Evolutionary conservation across 257 asterid species (phyloP).

Genomic region (Capsicum chinense): DNA sequence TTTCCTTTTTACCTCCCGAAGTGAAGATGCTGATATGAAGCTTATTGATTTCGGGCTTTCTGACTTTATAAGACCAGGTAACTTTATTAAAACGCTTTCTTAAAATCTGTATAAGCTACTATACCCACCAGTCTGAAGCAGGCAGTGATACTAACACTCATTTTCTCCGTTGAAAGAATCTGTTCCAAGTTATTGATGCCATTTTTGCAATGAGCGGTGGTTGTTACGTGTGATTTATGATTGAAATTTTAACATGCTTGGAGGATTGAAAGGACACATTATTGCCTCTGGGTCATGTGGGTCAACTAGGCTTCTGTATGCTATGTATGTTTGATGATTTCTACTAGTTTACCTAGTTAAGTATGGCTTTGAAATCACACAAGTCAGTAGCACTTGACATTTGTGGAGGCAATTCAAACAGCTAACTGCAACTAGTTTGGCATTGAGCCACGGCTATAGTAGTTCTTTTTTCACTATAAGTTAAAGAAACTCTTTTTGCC

Average conservation of each 20-base stretch:
- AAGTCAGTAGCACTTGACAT: neutral
- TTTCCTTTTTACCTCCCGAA: slow-evolving; percentile 80
- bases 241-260: slow-evolving; percentile 24
- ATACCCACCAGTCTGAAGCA: slow-evolving; percentile 3
- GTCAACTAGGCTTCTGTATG: neutral
- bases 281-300: neutral
- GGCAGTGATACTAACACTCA: neutral
- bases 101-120: slow-evolving; percentile 3
- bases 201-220: neutral
- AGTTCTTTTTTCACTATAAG: neutral
- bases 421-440: neutral
- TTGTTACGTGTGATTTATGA: neutral
- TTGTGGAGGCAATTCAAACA: neutral
- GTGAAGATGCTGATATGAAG: slow-evolving; percentile 93
- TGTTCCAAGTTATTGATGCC: slow-evolving; percentile 18
- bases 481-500: neutral
- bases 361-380: neutral
- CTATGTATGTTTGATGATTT: neutral
- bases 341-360: neutral
- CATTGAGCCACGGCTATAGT: neutral
- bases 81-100: neutral
- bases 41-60: slow-evolving; percentile 98
- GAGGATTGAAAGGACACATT: neutral
- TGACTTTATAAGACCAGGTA: slow-evolving; percentile 92
- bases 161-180: neutral